phyloP scores from a whole-genome alignment of 768 basidiomycete genomes.

The Termitomyces sp. region DNA sequence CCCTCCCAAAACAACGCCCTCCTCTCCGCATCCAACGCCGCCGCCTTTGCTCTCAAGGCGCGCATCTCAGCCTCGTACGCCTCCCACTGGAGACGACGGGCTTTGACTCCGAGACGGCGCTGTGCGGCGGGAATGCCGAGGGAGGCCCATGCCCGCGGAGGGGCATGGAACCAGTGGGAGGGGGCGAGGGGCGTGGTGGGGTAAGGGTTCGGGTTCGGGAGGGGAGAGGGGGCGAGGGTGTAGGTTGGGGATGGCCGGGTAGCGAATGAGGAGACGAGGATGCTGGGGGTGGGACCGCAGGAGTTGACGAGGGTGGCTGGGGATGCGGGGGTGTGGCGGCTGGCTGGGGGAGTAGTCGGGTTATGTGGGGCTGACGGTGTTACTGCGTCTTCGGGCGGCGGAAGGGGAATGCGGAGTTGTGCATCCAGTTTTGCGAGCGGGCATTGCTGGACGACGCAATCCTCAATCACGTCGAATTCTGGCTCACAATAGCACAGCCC shows the following conservation, averaged over 20 bases:
- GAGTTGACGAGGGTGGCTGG: too few relatives aligned
- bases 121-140: background rate
- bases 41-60: background rate
- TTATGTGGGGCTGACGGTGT: background rate
- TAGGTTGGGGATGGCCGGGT: background rate
- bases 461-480: background rate
- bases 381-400: too few relatives aligned
- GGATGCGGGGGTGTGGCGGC: background rate
- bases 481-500: background rate
- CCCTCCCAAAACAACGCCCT: background rate
- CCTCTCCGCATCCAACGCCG: background rate
- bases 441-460: background rate
- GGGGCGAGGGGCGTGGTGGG: background rate
- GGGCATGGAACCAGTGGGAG: background rate
- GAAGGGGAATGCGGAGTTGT: too few relatives aligned
- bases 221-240: background rate
- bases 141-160: background rate
- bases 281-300: background rate
- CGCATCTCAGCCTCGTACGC: background rate
- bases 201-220: background rate
- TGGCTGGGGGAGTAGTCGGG: background rate
- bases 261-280: too few relatives aligned
- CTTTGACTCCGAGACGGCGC: background rate
- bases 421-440: background rate
- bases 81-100: background rate